phyloP scores from a whole-genome alignment of 148 eudicot genomes.

The Chenopodium berlandieri region DNA sequence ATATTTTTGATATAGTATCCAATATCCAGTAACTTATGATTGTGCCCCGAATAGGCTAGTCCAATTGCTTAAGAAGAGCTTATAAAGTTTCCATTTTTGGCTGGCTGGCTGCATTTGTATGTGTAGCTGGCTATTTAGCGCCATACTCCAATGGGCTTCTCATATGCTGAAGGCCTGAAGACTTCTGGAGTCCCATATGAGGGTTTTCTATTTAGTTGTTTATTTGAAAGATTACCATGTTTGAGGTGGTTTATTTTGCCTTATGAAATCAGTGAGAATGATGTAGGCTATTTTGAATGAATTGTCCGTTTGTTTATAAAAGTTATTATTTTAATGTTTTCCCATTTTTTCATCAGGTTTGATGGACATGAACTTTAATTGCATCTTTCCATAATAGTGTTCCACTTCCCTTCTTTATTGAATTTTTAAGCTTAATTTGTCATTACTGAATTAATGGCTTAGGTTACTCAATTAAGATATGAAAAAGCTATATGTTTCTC shows the following conservation, averaged over 20 bases:
- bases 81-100: background rate
- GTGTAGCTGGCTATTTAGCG: background rate
- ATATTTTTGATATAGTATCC: background rate
- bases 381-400: background rate
- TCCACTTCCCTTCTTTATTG: background rate
- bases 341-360: background rate
- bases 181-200: background rate
- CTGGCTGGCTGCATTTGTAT: too few relatives aligned
- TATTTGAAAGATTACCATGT: background rate
- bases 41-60: background rate
- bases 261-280: background rate
- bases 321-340: background rate
- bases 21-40: background rate
- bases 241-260: background rate
- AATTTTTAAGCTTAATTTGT: background rate
- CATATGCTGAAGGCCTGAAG: background rate
- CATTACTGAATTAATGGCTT: background rate
- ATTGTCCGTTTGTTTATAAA: background rate
- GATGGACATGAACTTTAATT: background rate
- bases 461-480: background rate
- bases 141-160: background rate
- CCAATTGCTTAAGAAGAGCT: background rate
- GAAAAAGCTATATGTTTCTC: too few relatives aligned
- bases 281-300: background rate
- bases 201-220: background rate